Percentiles rank a stretch among this genome's conserved stretches.
Evolutionary conservation across 306 rosid species (phyloP).

Genomic region (Spatholobus suberectus): DNA sequence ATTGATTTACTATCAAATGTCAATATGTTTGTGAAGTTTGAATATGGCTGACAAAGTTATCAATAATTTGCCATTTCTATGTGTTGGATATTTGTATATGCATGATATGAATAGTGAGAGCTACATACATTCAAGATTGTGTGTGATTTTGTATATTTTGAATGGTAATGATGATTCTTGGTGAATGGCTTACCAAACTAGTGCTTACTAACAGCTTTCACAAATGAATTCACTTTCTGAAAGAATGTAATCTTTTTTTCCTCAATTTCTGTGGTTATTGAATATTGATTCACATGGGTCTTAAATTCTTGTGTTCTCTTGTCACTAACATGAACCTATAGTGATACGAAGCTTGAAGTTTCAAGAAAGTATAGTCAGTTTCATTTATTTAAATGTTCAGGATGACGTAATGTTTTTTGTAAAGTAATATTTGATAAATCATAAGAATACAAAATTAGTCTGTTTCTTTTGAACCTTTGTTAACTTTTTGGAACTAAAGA

Average conservation of each 20-base stretch:
- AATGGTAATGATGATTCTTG: not conserved
- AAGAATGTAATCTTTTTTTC: not conserved
- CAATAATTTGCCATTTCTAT: not conserved
- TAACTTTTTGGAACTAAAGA: not conserved
- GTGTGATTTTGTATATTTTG: constrained; percentile 24
- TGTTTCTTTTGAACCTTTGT: constrained; percentile 24
- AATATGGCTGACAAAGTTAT: constrained; percentile 12
- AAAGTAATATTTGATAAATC: not conserved
- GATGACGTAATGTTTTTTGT: constrained; percentile 12
- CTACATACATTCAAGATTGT: constrained; percentile 16
- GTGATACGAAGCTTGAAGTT: constrained; percentile 7
- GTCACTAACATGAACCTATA: constrained; percentile 7
- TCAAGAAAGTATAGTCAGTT: not conserved
- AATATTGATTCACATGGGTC: constrained; percentile 19
- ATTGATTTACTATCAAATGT: constrained; percentile 32
- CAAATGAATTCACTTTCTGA: not conserved
- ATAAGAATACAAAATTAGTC: not conserved
- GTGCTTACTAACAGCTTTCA: constrained; percentile 1
- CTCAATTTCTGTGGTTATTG: constrained; percentile 3
- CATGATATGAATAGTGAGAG: constrained; percentile 27
- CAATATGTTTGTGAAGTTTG: constrained; percentile 19
- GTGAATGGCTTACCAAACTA: constrained; percentile 20
- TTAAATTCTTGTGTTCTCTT: constrained; percentile 8
- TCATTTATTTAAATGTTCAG: constrained; percentile 14
- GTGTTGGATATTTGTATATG: constrained; percentile 7